These are phyloP conservation scores for Phytophthora crassamura DNA, from an alignment of 352 stramenopile genomes.

Conservation along the genomic window DNA sequence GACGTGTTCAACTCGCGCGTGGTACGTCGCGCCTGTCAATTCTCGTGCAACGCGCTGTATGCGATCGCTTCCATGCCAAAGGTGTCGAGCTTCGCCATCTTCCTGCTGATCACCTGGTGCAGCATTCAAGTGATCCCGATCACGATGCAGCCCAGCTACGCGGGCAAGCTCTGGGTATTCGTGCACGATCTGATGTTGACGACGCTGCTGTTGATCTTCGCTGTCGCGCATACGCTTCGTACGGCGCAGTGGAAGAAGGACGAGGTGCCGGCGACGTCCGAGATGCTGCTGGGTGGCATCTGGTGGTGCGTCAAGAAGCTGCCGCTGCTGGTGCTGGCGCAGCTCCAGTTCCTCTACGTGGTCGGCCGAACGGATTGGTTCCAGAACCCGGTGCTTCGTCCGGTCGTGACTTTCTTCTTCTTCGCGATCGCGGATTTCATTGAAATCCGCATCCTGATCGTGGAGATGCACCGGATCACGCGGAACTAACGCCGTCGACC, in stretches of 20 bases:
- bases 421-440: slow-evolving; percentile 44
- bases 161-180: slow-evolving; percentile 69
- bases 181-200: slow-evolving; percentile 65
- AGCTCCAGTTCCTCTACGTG: slow-evolving; percentile 67
- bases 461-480: slow-evolving; percentile 65
- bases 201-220: slow-evolving; percentile 71
- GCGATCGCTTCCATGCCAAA: slow-evolving; percentile 69
- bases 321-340: slow-evolving; percentile 51
- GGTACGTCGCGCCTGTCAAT: slow-evolving; percentile 73
- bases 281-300: slow-evolving; percentile 60
- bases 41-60: slow-evolving; percentile 79
- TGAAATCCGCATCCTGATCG: slow-evolving; percentile 60
- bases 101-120: slow-evolving; percentile 55
- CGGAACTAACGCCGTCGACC: slow-evolving; percentile 36
- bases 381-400: slow-evolving; percentile 78
- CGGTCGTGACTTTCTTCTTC: slow-evolving; percentile 66
- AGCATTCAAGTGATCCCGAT: slow-evolving; percentile 60
- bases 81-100: slow-evolving; percentile 64
- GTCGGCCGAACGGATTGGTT: slow-evolving; percentile 74
- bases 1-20: slow-evolving; percentile 80
- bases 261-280: slow-evolving; percentile 60
- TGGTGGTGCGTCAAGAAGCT: slow-evolving; percentile 59
- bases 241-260: slow-evolving; percentile 74
- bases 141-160: slow-evolving; percentile 78
- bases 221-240: slow-evolving; percentile 70